These are phyloP conservation scores for Chlorella sorokiniana DNA, from an alignment of 139 green algal species.

Conservation along the genomic window DNA sequence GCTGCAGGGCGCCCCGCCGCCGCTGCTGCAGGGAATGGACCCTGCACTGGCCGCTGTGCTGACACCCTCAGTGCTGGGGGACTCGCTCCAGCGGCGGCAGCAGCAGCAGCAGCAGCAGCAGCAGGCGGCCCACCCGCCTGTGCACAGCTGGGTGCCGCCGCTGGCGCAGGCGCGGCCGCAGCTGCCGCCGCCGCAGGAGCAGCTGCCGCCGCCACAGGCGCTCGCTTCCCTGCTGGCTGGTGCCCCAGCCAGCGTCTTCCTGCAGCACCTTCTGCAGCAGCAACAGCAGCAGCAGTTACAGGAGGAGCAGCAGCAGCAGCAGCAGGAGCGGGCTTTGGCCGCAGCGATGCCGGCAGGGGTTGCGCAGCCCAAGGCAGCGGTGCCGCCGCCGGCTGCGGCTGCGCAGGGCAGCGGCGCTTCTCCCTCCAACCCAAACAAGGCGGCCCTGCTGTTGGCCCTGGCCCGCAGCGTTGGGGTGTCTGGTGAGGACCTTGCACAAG, in stretches of 20 bases:
- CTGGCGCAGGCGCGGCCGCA: neutral
- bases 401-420: too few species aligned
- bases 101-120: constrained; percentile 3
- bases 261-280: constrained; percentile 9
- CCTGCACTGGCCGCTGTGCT: neutral
- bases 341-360: too few species aligned
- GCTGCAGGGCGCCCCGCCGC: too few species aligned
- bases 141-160: too few species aligned
- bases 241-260: constrained; percentile 7
- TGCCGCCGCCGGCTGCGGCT: neutral
- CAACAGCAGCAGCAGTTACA: constrained; percentile 13
- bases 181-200: neutral
- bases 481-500: neutral
- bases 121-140: too few species aligned
- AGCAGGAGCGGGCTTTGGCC: too few species aligned
- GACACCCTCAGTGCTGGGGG: neutral
- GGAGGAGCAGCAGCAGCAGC: neutral
- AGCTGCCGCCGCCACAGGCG: neutral
- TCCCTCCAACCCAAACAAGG: neutral
- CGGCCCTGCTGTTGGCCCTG: constrained; percentile 7
- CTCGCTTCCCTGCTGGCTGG: neutral
- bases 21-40: too few species aligned
- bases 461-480: neutral
- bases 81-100: neutral
- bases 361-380: neutral